A percentile compares a stretch with the other conserved stretches of the same genome.
Conservation (phyloP, 2,329 filamentous ascomycete species). For the Aspergillus alliaceus region DNA sequence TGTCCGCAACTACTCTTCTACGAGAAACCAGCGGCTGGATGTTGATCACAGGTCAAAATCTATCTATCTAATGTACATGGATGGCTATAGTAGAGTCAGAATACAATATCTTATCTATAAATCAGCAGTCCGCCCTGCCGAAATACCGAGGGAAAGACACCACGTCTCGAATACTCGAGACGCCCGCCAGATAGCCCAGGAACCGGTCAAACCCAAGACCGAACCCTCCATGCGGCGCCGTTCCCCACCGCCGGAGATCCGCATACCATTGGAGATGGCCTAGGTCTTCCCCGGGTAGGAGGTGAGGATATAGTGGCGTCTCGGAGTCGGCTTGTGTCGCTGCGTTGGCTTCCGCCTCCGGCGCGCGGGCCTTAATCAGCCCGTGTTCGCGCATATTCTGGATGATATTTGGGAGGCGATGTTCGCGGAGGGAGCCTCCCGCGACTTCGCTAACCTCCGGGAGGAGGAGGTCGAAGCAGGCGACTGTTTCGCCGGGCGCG, state of each 20-base stretch:
- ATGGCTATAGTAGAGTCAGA: background rate
- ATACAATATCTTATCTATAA: background rate
- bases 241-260: conserved; percentile 86
- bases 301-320: conserved; percentile 35
- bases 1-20: too few relatives aligned
- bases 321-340: conserved; percentile 18
- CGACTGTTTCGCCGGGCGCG: conserved; percentile 59
- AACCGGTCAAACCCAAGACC: conserved; percentile 87
- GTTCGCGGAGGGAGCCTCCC: conserved; percentile 86
- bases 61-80: background rate
- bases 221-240: conserved; percentile 86
- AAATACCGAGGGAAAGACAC: conserved; percentile 78
- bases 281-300: conserved; percentile 39
- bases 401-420: conserved; percentile 67
- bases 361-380: conserved; percentile 46
- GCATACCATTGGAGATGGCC: conserved; percentile 78
- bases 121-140: conserved; percentile 54
- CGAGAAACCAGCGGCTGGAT: too few relatives aligned
- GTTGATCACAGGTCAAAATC: too few relatives aligned
- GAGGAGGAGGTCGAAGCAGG: conserved; percentile 87
- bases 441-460: conserved; percentile 84
- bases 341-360: background rate
- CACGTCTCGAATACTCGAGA: conserved; percentile 79
- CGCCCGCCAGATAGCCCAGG: conserved; percentile 77
- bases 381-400: conserved; percentile 70